These are phyloP conservation scores for Castanea mollissima DNA, from an alignment of 306 rosid genomes.

Conservation along the genomic window DNA sequence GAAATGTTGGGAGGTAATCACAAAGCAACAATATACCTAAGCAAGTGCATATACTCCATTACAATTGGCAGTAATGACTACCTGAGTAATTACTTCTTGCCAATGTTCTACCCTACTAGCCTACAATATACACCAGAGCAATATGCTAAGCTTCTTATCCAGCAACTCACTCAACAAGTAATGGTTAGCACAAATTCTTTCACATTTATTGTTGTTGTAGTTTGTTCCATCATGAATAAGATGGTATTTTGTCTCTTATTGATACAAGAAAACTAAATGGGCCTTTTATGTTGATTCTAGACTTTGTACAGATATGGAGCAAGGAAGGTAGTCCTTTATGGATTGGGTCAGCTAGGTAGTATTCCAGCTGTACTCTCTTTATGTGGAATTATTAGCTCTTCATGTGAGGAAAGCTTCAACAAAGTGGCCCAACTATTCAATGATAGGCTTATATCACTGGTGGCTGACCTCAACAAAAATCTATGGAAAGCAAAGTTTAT, in stretches of 20 bases:
- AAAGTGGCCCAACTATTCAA: neutral
- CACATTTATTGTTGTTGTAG: neutral
- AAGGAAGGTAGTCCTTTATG: slow-evolving; percentile 19
- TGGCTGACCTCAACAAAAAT: neutral
- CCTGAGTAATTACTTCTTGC: slow-evolving; percentile 19
- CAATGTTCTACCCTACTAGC: slow-evolving; percentile 1
- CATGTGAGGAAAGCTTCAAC: neutral
- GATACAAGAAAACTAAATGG: neutral
- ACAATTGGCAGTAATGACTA: slow-evolving; percentile 29
- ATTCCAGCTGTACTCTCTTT: neutral
- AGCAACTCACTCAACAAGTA: neutral
- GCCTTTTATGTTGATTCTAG: neutral
- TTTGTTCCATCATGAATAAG: neutral
- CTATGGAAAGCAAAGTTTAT: neutral
- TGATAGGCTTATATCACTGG: neutral
- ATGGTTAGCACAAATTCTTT: neutral
- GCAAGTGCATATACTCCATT: slow-evolving; percentile 20
- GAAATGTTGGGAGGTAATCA: neutral
- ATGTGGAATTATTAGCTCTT: neutral
- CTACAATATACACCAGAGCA: neutral
- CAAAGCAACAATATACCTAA: neutral
- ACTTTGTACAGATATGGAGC: slow-evolving; percentile 21
- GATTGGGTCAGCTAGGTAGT: slow-evolving; percentile 3
- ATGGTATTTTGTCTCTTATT: neutral
- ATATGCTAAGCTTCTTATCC: slow-evolving; percentile 15